Conservation (phyloP, 108 stramenopile species). For the Nannochloropsis gaditana region DNA sequence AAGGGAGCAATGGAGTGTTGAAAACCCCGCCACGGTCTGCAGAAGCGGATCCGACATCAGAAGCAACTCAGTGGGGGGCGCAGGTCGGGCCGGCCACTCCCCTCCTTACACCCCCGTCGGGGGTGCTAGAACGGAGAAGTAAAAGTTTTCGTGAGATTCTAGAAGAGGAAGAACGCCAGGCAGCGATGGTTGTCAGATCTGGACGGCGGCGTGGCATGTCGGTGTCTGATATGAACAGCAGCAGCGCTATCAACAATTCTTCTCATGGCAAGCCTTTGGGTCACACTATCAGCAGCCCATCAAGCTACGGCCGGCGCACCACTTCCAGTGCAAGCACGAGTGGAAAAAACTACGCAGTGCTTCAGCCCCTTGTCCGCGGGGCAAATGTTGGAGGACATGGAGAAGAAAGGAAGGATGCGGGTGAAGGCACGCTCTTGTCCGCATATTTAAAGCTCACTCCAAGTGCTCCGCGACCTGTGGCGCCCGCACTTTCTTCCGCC, state of each 20-base stretch:
- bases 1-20: background rate
- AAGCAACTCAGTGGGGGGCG: no score
- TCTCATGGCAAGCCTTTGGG: background rate
- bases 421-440: background rate
- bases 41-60: background rate
- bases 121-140: background rate
- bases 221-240: background rate
- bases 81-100: background rate
- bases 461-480: background rate
- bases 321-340: background rate
- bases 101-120: no score
- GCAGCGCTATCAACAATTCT: background rate
- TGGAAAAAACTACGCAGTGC: background rate
- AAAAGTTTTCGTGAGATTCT: constrained; percentile 42
- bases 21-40: constrained; percentile 5
- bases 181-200: background rate
- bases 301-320: background rate
- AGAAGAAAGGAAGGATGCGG: background rate
- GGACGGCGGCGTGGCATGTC: background rate
- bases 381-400: background rate
- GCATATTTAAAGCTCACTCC: background rate
- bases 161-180: constrained; percentile 33
- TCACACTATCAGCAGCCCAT: background rate
- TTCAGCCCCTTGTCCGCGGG: background rate
- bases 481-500: background rate